Conservation (phyloP, 371 early-diverging fungal genomes). For the Zancudomyces culisetae region DNA sequence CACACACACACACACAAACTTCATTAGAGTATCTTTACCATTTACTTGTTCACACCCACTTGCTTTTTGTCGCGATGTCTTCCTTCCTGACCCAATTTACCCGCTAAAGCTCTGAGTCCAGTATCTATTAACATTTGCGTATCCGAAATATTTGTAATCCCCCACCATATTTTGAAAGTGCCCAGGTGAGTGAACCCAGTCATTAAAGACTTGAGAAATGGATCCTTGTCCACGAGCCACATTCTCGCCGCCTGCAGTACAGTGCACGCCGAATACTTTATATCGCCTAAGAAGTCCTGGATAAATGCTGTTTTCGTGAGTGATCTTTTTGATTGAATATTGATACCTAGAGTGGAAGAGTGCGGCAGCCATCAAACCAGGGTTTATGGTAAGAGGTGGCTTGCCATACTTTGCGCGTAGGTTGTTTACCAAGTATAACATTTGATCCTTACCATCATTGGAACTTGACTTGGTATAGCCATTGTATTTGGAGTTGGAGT, state of each 20-base stretch:
- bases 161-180: slow-evolving; percentile 26
- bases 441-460: too few species aligned
- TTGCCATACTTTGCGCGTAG: background rate
- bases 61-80: too few species aligned
- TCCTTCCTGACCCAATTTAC: too few species aligned
- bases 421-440: too few species aligned
- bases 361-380: slow-evolving; percentile 4
- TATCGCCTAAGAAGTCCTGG: background rate
- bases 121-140: background rate
- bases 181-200: slow-evolving; percentile 27
- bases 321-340: slow-evolving; percentile 13
- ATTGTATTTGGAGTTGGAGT: too few species aligned
- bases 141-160: background rate
- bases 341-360: slow-evolving; percentile 20
- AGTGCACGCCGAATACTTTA: slow-evolving; percentile 1
- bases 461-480: too few species aligned
- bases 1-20: too few species aligned
- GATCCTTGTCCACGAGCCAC: slow-evolving; percentile 20
- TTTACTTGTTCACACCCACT: too few species aligned
- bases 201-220: slow-evolving; percentile 13
- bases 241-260: slow-evolving; percentile 23
- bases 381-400: background rate
- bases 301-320: slow-evolving; percentile 2
- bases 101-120: too few species aligned
- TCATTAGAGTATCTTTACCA: too few species aligned